These are phyloP conservation scores for Termitomyces heimii DNA, from an alignment of 768 basidiomycete species.

Conservation along the genomic window DNA sequence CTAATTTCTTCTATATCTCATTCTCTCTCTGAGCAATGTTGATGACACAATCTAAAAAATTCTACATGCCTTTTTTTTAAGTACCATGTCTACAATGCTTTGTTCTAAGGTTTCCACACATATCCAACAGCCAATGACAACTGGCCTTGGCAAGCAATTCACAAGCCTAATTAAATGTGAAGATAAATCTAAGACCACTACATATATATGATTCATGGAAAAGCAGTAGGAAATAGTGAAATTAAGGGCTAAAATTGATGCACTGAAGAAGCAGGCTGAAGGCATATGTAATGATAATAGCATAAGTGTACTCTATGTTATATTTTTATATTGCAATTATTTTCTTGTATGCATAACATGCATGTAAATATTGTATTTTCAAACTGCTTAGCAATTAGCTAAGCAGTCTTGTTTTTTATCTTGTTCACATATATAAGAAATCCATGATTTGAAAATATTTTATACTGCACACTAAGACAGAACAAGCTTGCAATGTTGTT, in stretches of 20 bases:
- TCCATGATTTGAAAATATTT: too few relatives aligned
- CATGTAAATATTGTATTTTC: too few relatives aligned
- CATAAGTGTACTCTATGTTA: too few relatives aligned
- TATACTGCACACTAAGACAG: too few relatives aligned
- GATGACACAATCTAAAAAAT: slow-evolving; percentile 1
- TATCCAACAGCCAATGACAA: background rate
- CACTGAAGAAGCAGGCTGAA: background rate
- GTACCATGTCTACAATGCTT: background rate
- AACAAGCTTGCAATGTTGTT: too few relatives aligned
- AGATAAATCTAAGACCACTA: slow-evolving; percentile 6
- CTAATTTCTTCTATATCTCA: background rate
- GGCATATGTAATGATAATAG: too few relatives aligned
- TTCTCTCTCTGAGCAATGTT: background rate
- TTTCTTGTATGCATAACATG: too few relatives aligned
- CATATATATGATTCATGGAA: background rate
- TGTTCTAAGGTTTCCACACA: background rate
- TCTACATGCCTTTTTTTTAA: background rate
- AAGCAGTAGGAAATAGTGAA: background rate
- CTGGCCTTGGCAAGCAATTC: background rate
- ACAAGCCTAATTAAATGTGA: background rate
- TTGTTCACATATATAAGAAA: too few relatives aligned
- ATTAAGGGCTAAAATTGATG: background rate
- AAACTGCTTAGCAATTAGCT: too few relatives aligned
- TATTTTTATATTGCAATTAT: too few relatives aligned
- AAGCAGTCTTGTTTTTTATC: too few relatives aligned